Evolutionary conservation across 345 rosid genomes (phyloP).

Genomic region (Mercurialis annua): DNA sequence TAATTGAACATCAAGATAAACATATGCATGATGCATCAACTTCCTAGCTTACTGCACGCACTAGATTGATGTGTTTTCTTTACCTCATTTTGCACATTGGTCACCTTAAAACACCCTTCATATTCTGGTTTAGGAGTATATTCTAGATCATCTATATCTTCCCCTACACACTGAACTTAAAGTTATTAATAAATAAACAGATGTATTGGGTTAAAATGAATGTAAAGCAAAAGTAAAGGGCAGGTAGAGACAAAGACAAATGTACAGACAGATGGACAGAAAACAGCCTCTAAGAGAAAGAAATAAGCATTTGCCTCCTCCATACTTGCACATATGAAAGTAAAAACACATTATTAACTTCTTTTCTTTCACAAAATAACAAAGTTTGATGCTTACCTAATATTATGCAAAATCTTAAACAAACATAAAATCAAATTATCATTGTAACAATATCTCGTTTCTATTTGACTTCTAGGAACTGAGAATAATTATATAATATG

Average conservation of each 20-base stretch:
- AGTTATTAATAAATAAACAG: neutral
- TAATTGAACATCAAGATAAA: slow-evolving; percentile 13
- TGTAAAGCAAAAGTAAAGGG: neutral
- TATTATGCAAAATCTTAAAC: too few species aligned
- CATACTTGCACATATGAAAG: neutral
- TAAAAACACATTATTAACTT: neutral
- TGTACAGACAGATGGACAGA: neutral
- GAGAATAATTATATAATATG: neutral
- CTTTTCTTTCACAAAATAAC: neutral
- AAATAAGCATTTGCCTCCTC: neutral
- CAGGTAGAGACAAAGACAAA: neutral
- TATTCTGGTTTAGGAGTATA: slow-evolving; percentile 97
- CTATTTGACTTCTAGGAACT: neutral
- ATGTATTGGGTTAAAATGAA: slow-evolving; percentile 4
- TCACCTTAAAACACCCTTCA: slow-evolving; percentile 85
- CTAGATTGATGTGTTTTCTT: slow-evolving; percentile 14
- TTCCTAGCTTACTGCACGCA: neutral
- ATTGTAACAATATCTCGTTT: neutral
- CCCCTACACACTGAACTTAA: slow-evolving; percentile 75
- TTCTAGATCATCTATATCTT: slow-evolving; percentile 87
- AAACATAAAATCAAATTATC: neutral
- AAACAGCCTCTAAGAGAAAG: neutral
- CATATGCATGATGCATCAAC: slow-evolving; percentile 8
- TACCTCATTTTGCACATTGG: slow-evolving; percentile 83
- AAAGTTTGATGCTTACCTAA: neutral